Conservation (phyloP, 2,329 filamentous ascomycete species). For the Apiospora marii region DNA sequence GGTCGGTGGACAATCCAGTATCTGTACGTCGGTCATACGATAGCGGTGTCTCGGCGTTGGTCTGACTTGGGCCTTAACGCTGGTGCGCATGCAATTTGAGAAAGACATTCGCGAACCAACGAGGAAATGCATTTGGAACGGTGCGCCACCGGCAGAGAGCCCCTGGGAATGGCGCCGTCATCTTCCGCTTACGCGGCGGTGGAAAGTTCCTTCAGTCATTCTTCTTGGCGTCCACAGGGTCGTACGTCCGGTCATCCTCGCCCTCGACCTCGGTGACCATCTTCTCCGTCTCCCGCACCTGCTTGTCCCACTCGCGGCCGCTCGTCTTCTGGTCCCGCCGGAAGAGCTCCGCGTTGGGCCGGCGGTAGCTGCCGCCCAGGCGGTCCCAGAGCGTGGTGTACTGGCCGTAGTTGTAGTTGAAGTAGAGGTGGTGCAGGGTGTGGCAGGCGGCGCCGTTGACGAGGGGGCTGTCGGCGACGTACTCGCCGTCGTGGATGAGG, state of each 20-base stretch:
- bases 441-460: conserved; percentile 96
- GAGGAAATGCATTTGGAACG: neutral
- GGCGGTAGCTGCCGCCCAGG: conserved; percentile 83
- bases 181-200: neutral
- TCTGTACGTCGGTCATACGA: too few species aligned
- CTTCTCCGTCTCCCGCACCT: conserved; percentile 77
- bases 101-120: neutral
- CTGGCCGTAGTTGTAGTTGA: conserved; percentile 93
- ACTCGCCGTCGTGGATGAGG: conserved; percentile 95
- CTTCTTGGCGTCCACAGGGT: conserved; percentile 54
- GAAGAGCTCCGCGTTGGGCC: conserved; percentile 87
- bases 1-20: neutral
- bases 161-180: neutral
- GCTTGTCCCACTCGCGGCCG: conserved; percentile 78
- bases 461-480: conserved; percentile 86
- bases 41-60: neutral
- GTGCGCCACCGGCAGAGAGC: neutral
- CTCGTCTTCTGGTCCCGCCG: conserved; percentile 86
- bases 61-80: too few species aligned
- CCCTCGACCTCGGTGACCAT: conserved; percentile 77
- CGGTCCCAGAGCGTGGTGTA: conserved; percentile 94
- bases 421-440: conserved; percentile 87
- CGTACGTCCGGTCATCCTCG: conserved; percentile 59
- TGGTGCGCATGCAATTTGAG: neutral
- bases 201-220: conserved; percentile 40